Evolutionary conservation across 257 asterid species (phyloP), one percentile per base, ranked within the genome.

Genomic region (Solanum ahanhuiri): DNA sequence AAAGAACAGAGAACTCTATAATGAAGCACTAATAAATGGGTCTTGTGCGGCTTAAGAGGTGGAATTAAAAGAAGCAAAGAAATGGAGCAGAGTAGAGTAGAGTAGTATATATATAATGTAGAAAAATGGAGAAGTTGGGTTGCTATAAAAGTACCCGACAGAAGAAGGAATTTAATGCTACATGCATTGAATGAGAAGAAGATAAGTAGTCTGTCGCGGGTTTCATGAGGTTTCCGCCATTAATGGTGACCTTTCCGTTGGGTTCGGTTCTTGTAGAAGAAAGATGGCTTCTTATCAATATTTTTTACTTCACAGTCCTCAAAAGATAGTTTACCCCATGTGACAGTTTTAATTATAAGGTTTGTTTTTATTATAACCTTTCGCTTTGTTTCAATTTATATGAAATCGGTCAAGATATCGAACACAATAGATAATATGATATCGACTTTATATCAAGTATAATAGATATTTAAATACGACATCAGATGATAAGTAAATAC

Each of bases 171-270:
- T 45, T 79, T 14, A 79, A 14, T 25, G 66, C 6, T 25, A 28
- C 67, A 28, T 79, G 84, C 84, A 79, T 79, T 79, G 14, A 79
- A 45, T 79, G 41, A 45, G 84, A 79, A 79, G 66, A 79, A 3
- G 84, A 48, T 37, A 22, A 1, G 28, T 79, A 6, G 60, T n/a
- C n/a, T 76, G 18, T 76, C 33, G 63, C 63, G 63, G 1, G 64
- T 25, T 45, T 79, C 84, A 30, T 28, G 66, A 79, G 39, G 84
- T 28, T 33, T 79, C 84, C 60, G 41, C 84, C 84, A 79, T 45
- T 79, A 79, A 79, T 45, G 84, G 66, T 79, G 83, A 75, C 31
- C 58, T 11, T 35, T 4, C 28, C 48, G 18, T 72, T 37, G 57
- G 82, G 83, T 79, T 48, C 66, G 25, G 66, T 45, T 45, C 28